Percentiles rank a stretch among this genome's conserved stretches.
phyloP scores from a whole-genome alignment of 768 basidiomycete species.

The Pisolithus microcarpus region DNA sequence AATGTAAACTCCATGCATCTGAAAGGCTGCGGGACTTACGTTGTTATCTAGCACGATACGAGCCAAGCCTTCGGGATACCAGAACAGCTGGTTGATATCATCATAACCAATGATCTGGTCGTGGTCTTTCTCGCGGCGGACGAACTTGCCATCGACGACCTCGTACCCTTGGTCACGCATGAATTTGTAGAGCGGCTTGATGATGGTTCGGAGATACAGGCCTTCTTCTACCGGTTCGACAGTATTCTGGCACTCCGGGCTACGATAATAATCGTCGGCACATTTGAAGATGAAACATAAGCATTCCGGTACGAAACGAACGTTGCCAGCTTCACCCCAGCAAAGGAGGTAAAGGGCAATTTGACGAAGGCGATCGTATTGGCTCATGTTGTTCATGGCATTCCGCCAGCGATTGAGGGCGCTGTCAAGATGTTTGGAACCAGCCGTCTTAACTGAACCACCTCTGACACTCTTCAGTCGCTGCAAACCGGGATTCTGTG shows the following conservation, averaged over 20 bases:
- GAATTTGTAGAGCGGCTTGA: slow-evolving; percentile 93
- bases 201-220: slow-evolving; percentile 81
- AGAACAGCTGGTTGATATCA: slow-evolving; percentile 98
- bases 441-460: slow-evolving; percentile 40
- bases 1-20: slow-evolving; percentile 1
- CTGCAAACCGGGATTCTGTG: slow-evolving; percentile 88
- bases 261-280: slow-evolving; percentile 98
- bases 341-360: slow-evolving; percentile 93
- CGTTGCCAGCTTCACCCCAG: slow-evolving; percentile 98
- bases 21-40: slow-evolving; percentile 35
- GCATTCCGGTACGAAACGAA: slow-evolving; percentile 94
- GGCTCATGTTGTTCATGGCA: slow-evolving; percentile 99
- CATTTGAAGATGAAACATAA: slow-evolving; percentile 99
- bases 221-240: slow-evolving; percentile 93
- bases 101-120: slow-evolving; percentile 98
- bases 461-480: slow-evolving; percentile 79
- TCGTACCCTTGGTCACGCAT: slow-evolving; percentile 98
- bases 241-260: slow-evolving; percentile 93
- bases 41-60: slow-evolving; percentile 86
- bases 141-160: slow-evolving; percentile 89
- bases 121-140: slow-evolving; percentile 90
- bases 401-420: slow-evolving; percentile 94
- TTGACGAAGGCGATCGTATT: slow-evolving; percentile 95
- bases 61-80: slow-evolving; percentile 97
- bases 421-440: slow-evolving; percentile 81